These are phyloP conservation scores for Vitis hybrid DNA, from an alignment of 177 flowering plant species.

Conservation along the genomic window DNA sequence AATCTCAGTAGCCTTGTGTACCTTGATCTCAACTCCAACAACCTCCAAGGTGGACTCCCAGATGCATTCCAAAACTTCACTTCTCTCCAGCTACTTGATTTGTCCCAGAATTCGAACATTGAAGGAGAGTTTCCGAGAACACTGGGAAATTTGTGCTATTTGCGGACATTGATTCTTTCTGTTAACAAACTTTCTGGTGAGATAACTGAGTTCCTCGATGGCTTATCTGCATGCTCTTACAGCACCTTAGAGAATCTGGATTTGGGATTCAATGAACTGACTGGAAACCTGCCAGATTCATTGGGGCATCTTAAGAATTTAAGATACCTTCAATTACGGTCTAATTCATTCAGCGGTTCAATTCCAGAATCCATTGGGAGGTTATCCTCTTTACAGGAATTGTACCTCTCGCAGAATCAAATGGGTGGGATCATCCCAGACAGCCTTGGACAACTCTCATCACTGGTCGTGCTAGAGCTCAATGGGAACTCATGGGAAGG, in stretches of 20 bases:
- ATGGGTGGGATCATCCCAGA: constrained; percentile 22
- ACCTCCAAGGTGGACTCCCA: constrained; percentile 16
- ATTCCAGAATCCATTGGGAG: constrained; percentile 22
- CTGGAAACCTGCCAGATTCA: constrained; percentile 18
- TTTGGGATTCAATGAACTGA: neutral
- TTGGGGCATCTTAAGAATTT: constrained; percentile 13
- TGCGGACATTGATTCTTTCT: too few relatives aligned
- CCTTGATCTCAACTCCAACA: constrained; percentile 11
- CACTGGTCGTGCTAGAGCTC: constrained; percentile 8
- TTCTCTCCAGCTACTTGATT: constrained; percentile 9
- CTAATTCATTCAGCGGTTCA: constrained; percentile 18
- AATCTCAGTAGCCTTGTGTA: constrained; percentile 13
- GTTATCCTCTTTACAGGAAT: constrained; percentile 10
- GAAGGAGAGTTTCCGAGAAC: too few relatives aligned
- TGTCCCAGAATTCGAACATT: neutral
- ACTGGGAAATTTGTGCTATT: too few relatives aligned
- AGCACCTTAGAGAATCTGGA: too few relatives aligned
- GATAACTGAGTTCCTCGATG: constrained; percentile 7
- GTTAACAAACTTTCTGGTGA: constrained; percentile 6
- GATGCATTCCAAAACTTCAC: constrained; percentile 7
- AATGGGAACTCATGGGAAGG: constrained; percentile 12
- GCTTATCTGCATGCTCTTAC: neutral
- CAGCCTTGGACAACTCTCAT: constrained; percentile 22
- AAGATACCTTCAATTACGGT: constrained; percentile 1
- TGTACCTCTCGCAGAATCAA: constrained; percentile 9